Evolutionary conservation across 2,329 filamentous ascomycete species (phyloP), one percentile per base, ranked within the genome.

Genomic region (Venturia aucupariae): DNA sequence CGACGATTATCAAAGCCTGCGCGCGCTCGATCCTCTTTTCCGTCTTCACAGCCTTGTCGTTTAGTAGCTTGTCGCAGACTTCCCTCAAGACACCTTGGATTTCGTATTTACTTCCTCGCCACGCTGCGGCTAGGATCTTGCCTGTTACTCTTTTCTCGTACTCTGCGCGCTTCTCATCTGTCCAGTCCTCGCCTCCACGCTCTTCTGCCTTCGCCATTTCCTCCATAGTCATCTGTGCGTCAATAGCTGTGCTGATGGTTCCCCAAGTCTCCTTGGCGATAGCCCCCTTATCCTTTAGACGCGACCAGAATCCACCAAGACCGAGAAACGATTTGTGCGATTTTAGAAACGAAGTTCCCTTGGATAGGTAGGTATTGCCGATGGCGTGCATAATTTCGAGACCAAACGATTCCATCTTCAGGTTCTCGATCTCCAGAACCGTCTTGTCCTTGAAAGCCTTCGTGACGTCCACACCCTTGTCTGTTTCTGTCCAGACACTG

Each of bases 381-480:
- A 99, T 95, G 57, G 94, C 92, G 75, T 97, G 93, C 60, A 97
- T 81, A 70, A 97, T 97, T 70, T 99, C 94, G 51, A 99, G 82
- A 62, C 94, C 94, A 71, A 99, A 99, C 0, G 90, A 95, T 78
- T 99, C 94, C 91, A 99, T 99, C 82, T 97, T 99, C 70, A 99
- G 81, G 73, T 97, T 96, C 80, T 99, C 94, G 32, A 96, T 90
- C 78, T 99, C 94, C 48, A 97, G 86, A 48, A 88, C 85, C 69
- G 90, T 97, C 84, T 99, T 97, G 74, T 93, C 90, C 75, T 92
- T 88, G 80, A 97, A 99, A 0, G 94, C 90, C 65, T 79, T 80
- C 41, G 93, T 97, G 66, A 97, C 90, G 70, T 96, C 92, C 17
- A 77, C 67, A 57, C 88, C 85, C 79, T 94, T 96, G 78, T 97